These are phyloP conservation scores for Combretum micranthum DNA, from an alignment of 345 rosid species.

Conservation along the genomic window DNA sequence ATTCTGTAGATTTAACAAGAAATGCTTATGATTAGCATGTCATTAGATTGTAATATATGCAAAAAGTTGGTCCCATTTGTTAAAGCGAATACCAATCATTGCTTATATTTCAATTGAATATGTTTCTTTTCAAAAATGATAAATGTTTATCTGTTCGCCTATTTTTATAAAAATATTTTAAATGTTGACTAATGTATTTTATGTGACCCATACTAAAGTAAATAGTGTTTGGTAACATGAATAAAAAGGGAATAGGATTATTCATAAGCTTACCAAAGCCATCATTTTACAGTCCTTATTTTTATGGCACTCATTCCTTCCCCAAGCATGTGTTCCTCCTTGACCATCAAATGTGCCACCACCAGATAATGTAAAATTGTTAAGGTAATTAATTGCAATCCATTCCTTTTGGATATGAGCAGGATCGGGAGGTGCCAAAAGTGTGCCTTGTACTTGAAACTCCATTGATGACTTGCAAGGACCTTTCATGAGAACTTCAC, in stretches of 20 bases:
- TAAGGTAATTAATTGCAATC: constrained; percentile 10
- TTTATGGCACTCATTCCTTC: background rate
- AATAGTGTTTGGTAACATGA: too few relatives aligned
- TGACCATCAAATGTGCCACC: constrained; percentile 12
- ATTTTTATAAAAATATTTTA: too few relatives aligned
- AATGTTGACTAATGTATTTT: too few relatives aligned
- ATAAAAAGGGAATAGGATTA: too few relatives aligned
- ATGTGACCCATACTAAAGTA: too few relatives aligned
- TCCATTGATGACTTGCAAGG: constrained; percentile 29
- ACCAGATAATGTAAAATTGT: constrained; percentile 1
- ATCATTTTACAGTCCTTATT: constrained; percentile 13
- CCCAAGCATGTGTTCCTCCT: constrained; percentile 10
- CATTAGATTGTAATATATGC: background rate
- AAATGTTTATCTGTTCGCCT: too few relatives aligned
- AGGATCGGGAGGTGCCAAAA: constrained; percentile 15
- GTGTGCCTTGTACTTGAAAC: constrained; percentile 16
- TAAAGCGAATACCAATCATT: background rate
- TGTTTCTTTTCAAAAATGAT: too few relatives aligned
- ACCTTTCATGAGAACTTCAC: constrained; percentile 6
- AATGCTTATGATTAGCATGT: background rate
- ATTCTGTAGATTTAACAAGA: constrained; percentile 2
- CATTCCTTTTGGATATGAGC: background rate
- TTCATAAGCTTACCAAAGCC: constrained; percentile 14
- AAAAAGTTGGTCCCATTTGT: background rate
- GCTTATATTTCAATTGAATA: too few relatives aligned